A percentile compares a stretch with the other conserved stretches of the same genome.
Evolutionary conservation across 495 filamentous ascomycete species (phyloP).

Genomic region (Tuber borchii): DNA sequence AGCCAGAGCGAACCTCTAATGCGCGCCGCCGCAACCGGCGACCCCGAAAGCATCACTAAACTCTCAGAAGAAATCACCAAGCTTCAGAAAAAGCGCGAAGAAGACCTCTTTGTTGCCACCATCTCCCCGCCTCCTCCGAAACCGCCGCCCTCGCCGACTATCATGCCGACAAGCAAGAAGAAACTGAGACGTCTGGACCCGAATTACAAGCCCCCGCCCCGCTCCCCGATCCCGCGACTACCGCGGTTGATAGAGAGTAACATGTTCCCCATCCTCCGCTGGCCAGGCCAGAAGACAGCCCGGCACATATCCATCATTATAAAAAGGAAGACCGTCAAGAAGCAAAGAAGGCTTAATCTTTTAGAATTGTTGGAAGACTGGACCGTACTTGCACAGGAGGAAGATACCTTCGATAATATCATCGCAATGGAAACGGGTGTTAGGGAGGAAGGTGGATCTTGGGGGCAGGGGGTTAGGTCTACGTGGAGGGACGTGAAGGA

Average conservation of each 20-base stretch:
- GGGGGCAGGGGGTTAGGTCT: conserved; percentile 7
- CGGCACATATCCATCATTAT: conserved; percentile 15
- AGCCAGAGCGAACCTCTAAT: conserved; percentile 26
- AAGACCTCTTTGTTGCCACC: conserved; percentile 12
- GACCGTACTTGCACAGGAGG: conserved; percentile 22
- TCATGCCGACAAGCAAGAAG: conserved; percentile 16
- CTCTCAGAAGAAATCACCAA: conserved; percentile 15
- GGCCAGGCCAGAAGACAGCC: conserved; percentile 21
- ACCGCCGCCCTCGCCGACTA: conserved; percentile 28
- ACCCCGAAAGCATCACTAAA: conserved; percentile 7
- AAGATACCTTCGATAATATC: conserved; percentile 34
- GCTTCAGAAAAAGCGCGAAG: conserved; percentile 13
- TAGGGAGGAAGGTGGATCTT: not conserved
- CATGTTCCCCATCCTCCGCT: conserved; percentile 26
- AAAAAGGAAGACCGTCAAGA: conserved; percentile 29
- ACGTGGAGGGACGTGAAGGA: conserved; percentile 12
- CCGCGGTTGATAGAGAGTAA: conserved; percentile 20
- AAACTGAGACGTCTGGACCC: not conserved
- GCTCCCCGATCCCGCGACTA: not conserved
- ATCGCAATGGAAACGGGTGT: conserved; percentile 8
- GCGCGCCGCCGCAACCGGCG: conserved; percentile 25
- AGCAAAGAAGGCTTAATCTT: conserved; percentile 21
- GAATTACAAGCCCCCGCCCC: conserved; percentile 5
- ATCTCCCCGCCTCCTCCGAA: conserved; percentile 17
- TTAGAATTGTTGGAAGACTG: conserved; percentile 22